Percentiles rank a stretch among this genome's conserved stretches.
Evolutionary conservation across 2,329 filamentous ascomycete genomes (phyloP).

Genomic region (Sporothrix sp.): DNA sequence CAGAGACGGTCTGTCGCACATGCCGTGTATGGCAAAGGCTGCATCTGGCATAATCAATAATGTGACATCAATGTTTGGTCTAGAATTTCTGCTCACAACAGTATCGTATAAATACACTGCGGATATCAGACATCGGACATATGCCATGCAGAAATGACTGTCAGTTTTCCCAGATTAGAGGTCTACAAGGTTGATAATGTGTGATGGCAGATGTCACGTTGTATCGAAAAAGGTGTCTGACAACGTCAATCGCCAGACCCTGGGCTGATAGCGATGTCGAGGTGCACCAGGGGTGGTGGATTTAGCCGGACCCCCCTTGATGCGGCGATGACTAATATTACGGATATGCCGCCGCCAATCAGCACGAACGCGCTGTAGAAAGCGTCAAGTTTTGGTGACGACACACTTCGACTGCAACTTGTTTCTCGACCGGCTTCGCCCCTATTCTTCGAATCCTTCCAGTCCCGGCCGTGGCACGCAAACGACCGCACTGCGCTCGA

Average conservation of each 20-base stretch:
- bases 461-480: background rate
- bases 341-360: background rate
- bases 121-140: background rate
- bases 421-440: too few species aligned
- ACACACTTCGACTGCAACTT: too few species aligned
- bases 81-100: background rate
- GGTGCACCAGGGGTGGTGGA: too few species aligned
- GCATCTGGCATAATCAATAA: too few species aligned
- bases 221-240: background rate
- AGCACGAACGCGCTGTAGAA: background rate
- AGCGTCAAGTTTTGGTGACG: background rate
- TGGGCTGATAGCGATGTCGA: too few species aligned
- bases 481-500: background rate
- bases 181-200: background rate
- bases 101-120: background rate
- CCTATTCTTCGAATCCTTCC: background rate
- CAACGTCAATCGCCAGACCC: background rate
- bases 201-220: conserved; percentile 5
- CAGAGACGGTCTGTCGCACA: too few species aligned
- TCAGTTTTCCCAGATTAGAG: background rate
- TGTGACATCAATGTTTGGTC: too few species aligned
- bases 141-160: background rate
- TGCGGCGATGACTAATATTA: background rate
- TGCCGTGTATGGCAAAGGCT: too few species aligned
- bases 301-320: too few species aligned